Evolutionary conservation across 345 rosid species (phyloP).

Genomic region (Lepidium didymum): DNA sequence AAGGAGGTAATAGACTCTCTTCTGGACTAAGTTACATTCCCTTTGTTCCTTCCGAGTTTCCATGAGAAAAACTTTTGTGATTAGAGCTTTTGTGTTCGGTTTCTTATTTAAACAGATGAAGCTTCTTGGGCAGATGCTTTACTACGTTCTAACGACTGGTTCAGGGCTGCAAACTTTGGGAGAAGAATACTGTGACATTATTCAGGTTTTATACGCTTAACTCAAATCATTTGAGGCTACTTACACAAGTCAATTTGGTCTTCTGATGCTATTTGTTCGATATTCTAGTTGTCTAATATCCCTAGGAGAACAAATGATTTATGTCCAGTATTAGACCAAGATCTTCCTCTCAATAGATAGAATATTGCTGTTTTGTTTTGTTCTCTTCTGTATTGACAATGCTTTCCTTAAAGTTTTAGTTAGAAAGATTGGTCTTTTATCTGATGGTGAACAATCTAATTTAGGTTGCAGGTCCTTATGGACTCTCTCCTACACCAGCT

Average conservation of each 20-base stretch:
- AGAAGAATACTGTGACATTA: conserved; percentile 92
- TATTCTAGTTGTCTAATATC: background rate
- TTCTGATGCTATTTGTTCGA: background rate
- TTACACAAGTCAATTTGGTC: background rate
- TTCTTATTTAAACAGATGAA: conserved; percentile 47
- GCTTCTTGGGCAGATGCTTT: conserved; percentile 87
- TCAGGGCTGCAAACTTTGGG: conserved; percentile 96
- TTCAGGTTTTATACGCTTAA: conserved; percentile 50
- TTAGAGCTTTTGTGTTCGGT: background rate
- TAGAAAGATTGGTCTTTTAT: background rate
- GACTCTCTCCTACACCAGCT: conserved; percentile 94
- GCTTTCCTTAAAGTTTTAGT: background rate
- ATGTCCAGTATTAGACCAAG: background rate
- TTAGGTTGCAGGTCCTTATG: conserved; percentile 72
- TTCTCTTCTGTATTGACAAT: background rate
- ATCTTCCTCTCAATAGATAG: background rate
- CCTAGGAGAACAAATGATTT: background rate
- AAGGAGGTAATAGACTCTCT: conserved; percentile 48
- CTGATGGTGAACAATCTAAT: conserved; percentile 8
- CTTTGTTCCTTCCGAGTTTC: background rate
- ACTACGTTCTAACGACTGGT: conserved; percentile 82
- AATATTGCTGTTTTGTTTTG: background rate
- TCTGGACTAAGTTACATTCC: background rate
- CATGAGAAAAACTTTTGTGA: background rate
- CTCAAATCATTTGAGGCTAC: background rate